These are phyloP conservation scores for Crithidia mellificae DNA, from an alignment of 208 protist species.

Conservation along the genomic window DNA sequence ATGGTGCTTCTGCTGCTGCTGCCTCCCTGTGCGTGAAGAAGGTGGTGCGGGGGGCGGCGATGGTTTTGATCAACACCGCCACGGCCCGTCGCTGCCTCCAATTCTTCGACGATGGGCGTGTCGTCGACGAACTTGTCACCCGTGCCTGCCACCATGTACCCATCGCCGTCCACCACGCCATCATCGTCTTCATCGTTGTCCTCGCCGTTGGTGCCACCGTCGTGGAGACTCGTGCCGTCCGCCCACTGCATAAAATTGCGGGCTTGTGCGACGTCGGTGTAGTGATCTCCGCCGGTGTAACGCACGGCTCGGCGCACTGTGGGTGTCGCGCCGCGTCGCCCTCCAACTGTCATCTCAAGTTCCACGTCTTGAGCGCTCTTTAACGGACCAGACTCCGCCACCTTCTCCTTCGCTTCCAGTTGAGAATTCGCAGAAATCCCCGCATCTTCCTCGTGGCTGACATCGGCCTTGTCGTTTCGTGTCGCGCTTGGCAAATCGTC, in stretches of 20 bases:
- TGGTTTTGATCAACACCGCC: no score
- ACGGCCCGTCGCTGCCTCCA: neutral
- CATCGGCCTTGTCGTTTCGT: neutral
- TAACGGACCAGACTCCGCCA: no score
- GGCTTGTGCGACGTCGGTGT: slow-evolving; percentile 3
- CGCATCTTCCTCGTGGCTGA: no score
- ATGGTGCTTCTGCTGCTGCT: neutral
- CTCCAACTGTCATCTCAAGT: neutral
- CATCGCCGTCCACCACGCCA: slow-evolving; percentile 2
- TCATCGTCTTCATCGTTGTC: neutral
- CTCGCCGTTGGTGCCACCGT: no score
- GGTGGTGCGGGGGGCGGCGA: no score
- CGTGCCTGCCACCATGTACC: slow-evolving; percentile 9
- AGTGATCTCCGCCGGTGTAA: neutral
- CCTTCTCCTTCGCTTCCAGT: no score
- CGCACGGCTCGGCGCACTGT: neutral
- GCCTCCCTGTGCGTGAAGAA: neutral
- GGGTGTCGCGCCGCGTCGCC: neutral
- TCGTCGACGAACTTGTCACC: slow-evolving; percentile 7
- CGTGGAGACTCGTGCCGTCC: no score
- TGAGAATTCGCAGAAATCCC: no score
- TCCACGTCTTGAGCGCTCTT: neutral
- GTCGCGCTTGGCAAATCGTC: neutral
- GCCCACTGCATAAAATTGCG: neutral
- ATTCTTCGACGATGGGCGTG: neutral